Evolutionary conservation across 2,329 filamentous ascomycete species (phyloP), one percentile per base, ranked within the genome.

Genomic region (Xylariaceae sp.): DNA sequence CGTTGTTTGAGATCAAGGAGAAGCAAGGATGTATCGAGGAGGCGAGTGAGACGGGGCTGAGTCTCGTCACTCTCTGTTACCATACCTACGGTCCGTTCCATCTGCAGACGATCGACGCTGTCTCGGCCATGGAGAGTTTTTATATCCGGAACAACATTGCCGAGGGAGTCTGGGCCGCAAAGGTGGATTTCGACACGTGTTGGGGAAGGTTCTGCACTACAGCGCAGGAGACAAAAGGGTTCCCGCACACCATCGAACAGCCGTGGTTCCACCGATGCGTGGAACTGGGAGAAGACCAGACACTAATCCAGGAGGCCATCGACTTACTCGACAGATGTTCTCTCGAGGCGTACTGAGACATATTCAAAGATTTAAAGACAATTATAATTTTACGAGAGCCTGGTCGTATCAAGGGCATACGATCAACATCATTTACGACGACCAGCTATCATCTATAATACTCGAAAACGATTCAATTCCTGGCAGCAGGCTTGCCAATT

Each of bases 81-180:
- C 57, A 61, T n/a, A 56, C 61, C 2, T 70, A 70, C 50, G 68
- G 68, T 6, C 58, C 60, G 4, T 49, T 59, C 44, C 68, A 70
- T 51, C 62, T 70, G n/a, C 68, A 70, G 55, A 70, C 68, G 1
- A 56, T 70, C 2, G 67, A 70, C 35, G 68, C 67, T n/a, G 65
- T 70, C 49, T 66, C 67, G 7, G 68, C 68, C 2, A 57, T 70
- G 9, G 65, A 66, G 44, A 65, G 55, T 8, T 69, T 67, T 41
- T 59, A 58, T 41, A 55, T 37, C n/a, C 61, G 61, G 4, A 66
- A 65, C 39, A 61, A 65, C 3, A 62, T 62, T 9, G 55, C 47
- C 5, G 54, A 49, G 10, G 63, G 60, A 7, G 61, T 64, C 34
- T 58, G 61, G 39, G 60, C 61, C 45, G 59, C 67, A 58, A 53